phyloP scores from a whole-genome alignment of 2,329 filamentous ascomycete genomes.

The Alternaria arborescens region DNA sequence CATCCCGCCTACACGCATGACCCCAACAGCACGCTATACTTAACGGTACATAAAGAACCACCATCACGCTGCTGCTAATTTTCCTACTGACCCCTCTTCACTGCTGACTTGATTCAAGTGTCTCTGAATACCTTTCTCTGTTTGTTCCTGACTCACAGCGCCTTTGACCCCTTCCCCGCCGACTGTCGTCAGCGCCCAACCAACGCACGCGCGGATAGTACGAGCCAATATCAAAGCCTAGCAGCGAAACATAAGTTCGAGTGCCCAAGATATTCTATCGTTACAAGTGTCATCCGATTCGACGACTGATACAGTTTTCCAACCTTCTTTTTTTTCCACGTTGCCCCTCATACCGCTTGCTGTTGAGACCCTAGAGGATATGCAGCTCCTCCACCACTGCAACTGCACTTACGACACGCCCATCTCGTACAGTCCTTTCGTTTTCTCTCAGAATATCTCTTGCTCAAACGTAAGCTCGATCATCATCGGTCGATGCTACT shows the following conservation, averaged over 20 bases:
- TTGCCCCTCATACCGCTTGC: conserved; percentile 15
- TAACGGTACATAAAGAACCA: conserved; percentile 41
- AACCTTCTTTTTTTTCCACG: conserved; percentile 1
- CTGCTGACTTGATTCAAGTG: conserved; percentile 1
- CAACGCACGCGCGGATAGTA: conserved; percentile 29
- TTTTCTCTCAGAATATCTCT: conserved; percentile 55
- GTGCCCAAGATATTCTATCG: conserved; percentile 19
- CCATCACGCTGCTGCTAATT: conserved; percentile 26
- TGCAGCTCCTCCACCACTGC: conserved; percentile 53
- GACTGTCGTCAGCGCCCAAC: conserved; percentile 38
- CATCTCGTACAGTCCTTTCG: conserved; percentile 52
- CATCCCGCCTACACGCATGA: conserved; percentile 52
- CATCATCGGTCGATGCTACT: conserved; percentile 13
- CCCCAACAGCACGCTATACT: conserved; percentile 36
- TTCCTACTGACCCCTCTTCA: conserved; percentile 13
- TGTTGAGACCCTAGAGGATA: conserved; percentile 32
- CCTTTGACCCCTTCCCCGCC: conserved; percentile 26
- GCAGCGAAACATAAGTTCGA: conserved; percentile 23
- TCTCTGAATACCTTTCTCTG: conserved; percentile 1
- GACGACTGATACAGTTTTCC: conserved; percentile 29
- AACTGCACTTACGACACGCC: conserved; percentile 51
- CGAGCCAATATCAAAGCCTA: conserved; percentile 20
- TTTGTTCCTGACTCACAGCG: conserved; percentile 27
- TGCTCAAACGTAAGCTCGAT: conserved; percentile 57
- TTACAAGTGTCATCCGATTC: conserved; percentile 24